phyloP scores from a whole-genome alignment of 1,139 yeast genomes.

The Casaregolazyma suthepensis region DNA sequence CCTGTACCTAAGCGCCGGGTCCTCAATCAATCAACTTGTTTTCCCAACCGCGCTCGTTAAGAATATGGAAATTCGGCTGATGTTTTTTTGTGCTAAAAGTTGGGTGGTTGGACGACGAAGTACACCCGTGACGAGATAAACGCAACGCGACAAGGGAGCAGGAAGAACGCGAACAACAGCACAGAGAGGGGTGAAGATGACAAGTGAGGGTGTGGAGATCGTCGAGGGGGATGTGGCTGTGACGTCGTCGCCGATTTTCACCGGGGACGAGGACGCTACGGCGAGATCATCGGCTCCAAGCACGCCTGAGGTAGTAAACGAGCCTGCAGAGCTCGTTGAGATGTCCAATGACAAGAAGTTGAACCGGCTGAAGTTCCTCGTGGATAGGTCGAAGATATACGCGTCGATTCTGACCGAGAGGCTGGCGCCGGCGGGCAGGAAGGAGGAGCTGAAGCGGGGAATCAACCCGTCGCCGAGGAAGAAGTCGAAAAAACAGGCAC shows the following conservation, averaged over 20 bases:
- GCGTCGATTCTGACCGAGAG: conserved; percentile 79
- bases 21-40: neutral
- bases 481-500: conserved; percentile 11
- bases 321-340: conserved; percentile 12
- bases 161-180: neutral
- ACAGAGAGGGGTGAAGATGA: neutral
- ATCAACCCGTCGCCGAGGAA: neutral
- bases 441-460: conserved; percentile 2
- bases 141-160: neutral
- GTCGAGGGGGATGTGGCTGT: neutral
- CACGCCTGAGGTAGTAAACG: conserved; percentile 1
- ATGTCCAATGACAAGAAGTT: conserved; percentile 41
- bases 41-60: neutral
- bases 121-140: neutral
- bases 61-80: neutral
- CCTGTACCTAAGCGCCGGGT: neutral
- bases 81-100: neutral
- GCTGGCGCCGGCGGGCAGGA: conserved; percentile 28
- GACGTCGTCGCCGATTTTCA: conserved; percentile 1
- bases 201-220: neutral
- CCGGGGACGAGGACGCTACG: neutral
- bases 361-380: conserved; percentile 59
- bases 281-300: conserved; percentile 1
- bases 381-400: conserved; percentile 77
- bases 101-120: neutral